Conservation (phyloP, 2,329 filamentous ascomycete species). For the Exophiala dermatitidis region DNA sequence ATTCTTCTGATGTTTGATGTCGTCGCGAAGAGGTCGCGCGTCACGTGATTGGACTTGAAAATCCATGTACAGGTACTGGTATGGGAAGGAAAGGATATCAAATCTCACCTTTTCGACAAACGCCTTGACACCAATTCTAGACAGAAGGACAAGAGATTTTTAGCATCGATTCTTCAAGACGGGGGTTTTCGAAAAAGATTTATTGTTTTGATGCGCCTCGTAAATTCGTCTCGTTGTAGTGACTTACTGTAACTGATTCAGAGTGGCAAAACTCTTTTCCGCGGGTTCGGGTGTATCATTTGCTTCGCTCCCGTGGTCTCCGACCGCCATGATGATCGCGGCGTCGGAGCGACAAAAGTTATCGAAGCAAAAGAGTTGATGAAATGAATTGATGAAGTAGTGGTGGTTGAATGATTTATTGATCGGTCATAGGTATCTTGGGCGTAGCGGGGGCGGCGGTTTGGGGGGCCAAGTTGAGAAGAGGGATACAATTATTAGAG, state of each 20-base stretch:
- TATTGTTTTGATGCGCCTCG: neutral
- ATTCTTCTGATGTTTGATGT: neutral
- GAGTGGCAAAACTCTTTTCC: slow-evolving; percentile 74
- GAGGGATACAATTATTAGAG: neutral
- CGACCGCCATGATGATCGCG: slow-evolving; percentile 45
- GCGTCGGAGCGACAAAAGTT: slow-evolving; percentile 9
- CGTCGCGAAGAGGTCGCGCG: slow-evolving; percentile 2
- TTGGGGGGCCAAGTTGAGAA: neutral
- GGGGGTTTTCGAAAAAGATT: neutral
- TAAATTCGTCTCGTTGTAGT: neutral
- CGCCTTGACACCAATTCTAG: slow-evolving; percentile 59
- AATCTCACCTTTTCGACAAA: slow-evolving; percentile 59
- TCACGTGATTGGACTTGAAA: slow-evolving; percentile 21
- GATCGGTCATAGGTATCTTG: neutral
- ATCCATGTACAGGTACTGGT: neutral
- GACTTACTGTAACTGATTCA: slow-evolving; percentile 70
- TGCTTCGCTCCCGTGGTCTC: slow-evolving; percentile 49
- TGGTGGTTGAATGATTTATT: neutral
- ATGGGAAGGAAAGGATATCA: slow-evolving; percentile 1
- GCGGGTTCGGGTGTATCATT: slow-evolving; percentile 51
- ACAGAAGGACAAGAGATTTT: slow-evolving; percentile 10
- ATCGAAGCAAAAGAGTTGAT: slow-evolving; percentile 10
- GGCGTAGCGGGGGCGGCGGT: neutral
- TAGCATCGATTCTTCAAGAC: slow-evolving; percentile 28
- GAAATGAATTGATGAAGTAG: slow-evolving; percentile 5